These are phyloP conservation scores for Hyparrhenia diplandra DNA, from an alignment of 176 grass and related monocot species.

Conservation along the genomic window DNA sequence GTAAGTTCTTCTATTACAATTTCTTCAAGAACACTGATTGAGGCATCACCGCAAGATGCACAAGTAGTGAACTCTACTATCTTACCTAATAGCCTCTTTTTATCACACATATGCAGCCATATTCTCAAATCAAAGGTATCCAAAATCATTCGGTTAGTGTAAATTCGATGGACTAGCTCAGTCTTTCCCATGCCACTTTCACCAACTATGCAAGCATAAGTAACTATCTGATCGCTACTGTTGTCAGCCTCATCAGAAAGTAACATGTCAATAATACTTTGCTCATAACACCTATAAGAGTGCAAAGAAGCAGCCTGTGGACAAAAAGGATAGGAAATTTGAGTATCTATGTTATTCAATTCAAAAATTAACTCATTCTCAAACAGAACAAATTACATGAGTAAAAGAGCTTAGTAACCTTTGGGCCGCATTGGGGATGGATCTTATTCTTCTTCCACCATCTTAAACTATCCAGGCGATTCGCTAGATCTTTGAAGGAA, in stretches of 20 bases:
- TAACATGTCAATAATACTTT: neutral
- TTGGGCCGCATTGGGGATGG: neutral
- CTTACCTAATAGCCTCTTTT: neutral
- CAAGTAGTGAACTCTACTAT: neutral
- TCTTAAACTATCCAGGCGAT: neutral
- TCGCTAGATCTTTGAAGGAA: neutral
- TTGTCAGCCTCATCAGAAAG: neutral
- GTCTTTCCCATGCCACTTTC: constrained; percentile 10
- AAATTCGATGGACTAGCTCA: neutral
- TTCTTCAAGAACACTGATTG: neutral
- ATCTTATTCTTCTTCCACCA: neutral
- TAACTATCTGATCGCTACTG: neutral
- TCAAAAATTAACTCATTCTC: neutral
- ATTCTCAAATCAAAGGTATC: neutral
- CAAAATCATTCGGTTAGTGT: neutral
- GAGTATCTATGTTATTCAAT: neutral
- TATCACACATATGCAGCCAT: neutral
- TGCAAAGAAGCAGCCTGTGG: neutral
- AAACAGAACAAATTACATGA: neutral
- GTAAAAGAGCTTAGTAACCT: neutral
- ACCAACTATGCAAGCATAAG: neutral
- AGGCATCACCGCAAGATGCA: neutral
- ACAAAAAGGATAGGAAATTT: neutral
- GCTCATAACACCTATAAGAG: neutral
- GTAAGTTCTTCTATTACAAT: constrained; percentile 5